Base-by-base conservation (phyloP, 2,329 filamentous ascomycete species). In the Pseudocercospora musae region DNA sequence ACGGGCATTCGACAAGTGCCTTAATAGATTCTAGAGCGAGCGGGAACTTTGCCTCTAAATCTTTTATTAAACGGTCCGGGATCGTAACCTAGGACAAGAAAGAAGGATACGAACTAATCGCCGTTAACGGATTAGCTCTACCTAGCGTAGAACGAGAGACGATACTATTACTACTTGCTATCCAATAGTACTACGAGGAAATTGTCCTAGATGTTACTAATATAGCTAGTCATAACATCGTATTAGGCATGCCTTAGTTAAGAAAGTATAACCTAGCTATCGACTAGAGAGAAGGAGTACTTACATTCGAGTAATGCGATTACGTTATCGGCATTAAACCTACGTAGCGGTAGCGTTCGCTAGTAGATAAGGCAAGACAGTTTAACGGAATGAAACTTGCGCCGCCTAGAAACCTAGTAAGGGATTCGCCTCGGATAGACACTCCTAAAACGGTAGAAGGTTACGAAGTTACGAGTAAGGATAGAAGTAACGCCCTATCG, bases 201-300 rank as follows among this genome's bases (percentile, higher is more conserved):
- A 59, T 59, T 59, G 13, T 59, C 27, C 29, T 59, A 54, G 57
- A 59, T 53, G 54, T 59, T 53, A 53, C 49, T 53, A 53, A 59
- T 59, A 59, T 59, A 59, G 48, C 57, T 59, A 59, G 57, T 59
- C 54, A 59, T 53, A 53, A n/a, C n/a, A n/a, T n/a, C n/a, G n/a
- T n/a, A n/a, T n/a, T n/a, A n/a, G n/a, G n/a, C n/a, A n/a, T n/a
- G n/a, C n/a, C n/a, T n/a, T n/a, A n/a, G n/a, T n/a, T n/a, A n/a
- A n/a, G n/a, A n/a, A n/a, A n/a, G n/a, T n/a, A n/a, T n/a, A n/a
- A n/a, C n/a, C n/a, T n/a, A n/a, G n/a, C n/a, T n/a, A n/a, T n/a
- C n/a, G n/a, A 55, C 52, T 55, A 58, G 40, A 58, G 23, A 48
- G 49, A 13, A 58, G 55, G 23, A 58, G 55, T 58, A 58, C 55